Base-by-base conservation (phyloP, 139 green algal species). In the Penium margaritaceum region DNA sequence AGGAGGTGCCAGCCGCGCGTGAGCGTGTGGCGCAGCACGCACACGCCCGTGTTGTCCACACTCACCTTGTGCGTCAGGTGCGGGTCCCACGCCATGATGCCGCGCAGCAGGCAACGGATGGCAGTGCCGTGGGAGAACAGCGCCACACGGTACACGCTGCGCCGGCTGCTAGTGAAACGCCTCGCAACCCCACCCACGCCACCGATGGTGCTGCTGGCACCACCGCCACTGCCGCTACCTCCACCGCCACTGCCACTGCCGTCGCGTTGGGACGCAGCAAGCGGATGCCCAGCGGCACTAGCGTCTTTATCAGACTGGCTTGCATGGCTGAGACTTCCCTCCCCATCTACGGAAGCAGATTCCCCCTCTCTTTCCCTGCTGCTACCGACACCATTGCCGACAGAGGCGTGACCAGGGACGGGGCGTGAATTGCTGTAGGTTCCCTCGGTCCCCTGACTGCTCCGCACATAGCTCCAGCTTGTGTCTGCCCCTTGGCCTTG, bases 91-190 rank as follows among this genome's bases (percentile, higher is more conserved):
- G 21, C 38, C 14, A 77, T n/a, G 5, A 81, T 38, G 36, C 74
- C 67, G 15, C 65, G 44, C 55, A 81, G 67, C 19, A 81, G 30
- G 39, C 74, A 81, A 43, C 77, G 78, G 70, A 81, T 81, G 4
- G 74, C 54, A 6, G 63, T 81, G 12, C 66, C 74, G 46, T 81
- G 74, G 0, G 66, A 63, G 5, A 81, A 78, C 2, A 81, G 9
- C 0, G 37, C 36, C 29, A 78, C 74, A n/a, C 67, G 53, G 24
- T 33, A 60, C 17, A 34, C 21, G 30, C 30, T n/a, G n/a, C 15
- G 19, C 30, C 51, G 30, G 1, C 51, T 60, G 15, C 44, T 55
- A 21, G 19, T 55, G 44, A 17, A 30, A 19, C 24, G 46, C 46
- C 46, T 24, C 51, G 30, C 51, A 19, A 17, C 21, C 51, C 19